Evolutionary conservation across 140 eudicot genomes (phyloP).

Genomic region (Anethum foeniculum): DNA sequence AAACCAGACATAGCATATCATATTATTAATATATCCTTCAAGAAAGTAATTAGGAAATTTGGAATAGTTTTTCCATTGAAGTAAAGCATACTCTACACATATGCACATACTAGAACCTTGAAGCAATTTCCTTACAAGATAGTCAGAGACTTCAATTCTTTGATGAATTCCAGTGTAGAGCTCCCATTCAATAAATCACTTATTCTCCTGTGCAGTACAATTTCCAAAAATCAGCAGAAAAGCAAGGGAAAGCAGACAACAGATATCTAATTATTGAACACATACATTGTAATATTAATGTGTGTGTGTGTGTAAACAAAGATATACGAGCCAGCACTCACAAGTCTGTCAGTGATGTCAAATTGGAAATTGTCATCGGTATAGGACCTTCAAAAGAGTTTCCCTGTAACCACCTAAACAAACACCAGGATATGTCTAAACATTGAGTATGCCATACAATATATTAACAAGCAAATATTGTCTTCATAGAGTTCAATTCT

Average conservation of each 20-base stretch:
- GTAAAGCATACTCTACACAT: no score
- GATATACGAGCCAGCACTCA: conserved; percentile 21
- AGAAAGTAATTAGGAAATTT: no score
- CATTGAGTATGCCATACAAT: neutral
- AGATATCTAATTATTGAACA: no score
- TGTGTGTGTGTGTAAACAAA: neutral
- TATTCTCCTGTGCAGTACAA: conserved; percentile 50
- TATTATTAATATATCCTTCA: no score
- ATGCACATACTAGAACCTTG: no score
- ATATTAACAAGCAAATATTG: neutral
- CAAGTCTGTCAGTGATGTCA: conserved; percentile 48
- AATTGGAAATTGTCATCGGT: conserved; percentile 51
- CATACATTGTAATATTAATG: neutral
- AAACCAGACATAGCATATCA: neutral
- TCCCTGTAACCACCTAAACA: conserved; percentile 62
- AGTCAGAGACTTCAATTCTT: conserved; percentile 34
- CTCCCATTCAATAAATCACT: conserved; percentile 63
- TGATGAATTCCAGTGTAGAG: conserved; percentile 56
- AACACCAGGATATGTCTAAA: conserved; percentile 2
- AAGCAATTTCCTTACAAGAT: conserved; percentile 40
- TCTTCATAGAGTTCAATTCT: neutral
- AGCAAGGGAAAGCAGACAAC: no score
- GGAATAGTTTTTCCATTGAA: no score
- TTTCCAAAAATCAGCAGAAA: no score
- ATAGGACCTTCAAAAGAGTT: conserved; percentile 72